Percentiles rank a stretch among this genome's conserved stretches.
These are phyloP conservation scores for Populus davidiana DNA, from an alignment of 345 rosid species.

Conservation along the genomic window DNA sequence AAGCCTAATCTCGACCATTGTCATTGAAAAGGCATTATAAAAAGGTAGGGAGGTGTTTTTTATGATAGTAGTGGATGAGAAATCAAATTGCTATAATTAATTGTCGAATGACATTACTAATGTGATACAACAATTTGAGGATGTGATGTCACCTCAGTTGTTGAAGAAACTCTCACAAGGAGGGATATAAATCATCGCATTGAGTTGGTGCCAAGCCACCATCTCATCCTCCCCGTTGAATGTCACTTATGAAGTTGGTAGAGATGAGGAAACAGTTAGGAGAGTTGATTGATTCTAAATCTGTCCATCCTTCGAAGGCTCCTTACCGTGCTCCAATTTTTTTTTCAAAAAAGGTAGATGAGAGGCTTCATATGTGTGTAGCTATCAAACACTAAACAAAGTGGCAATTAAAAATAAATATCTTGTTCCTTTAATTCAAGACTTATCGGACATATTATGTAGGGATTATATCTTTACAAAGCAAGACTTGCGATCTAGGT, in stretches of 20 bases:
- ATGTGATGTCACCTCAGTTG: background rate
- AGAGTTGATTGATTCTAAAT: background rate
- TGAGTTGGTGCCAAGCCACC: too few relatives aligned
- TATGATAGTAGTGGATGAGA: too few relatives aligned
- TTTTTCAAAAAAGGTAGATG: background rate
- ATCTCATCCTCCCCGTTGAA: too few relatives aligned
- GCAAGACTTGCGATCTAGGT: too few relatives aligned
- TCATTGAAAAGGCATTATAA: too few relatives aligned
- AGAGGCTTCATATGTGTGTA: background rate
- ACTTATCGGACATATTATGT: background rate
- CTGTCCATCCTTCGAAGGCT: background rate
- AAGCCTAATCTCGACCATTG: too few relatives aligned
- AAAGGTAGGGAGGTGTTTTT: too few relatives aligned
- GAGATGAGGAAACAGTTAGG: background rate
- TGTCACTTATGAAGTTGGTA: too few relatives aligned
- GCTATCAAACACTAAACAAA: background rate
- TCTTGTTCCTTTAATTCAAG: background rate
- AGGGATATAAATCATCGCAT: background rate
- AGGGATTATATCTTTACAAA: background rate
- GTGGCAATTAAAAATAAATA: background rate
- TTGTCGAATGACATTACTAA: background rate
- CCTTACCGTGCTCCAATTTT: background rate
- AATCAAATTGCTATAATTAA: accelerated
- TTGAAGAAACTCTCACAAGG: background rate
- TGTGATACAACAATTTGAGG: too few relatives aligned